phyloP scores from a whole-genome alignment of 345 rosid genomes.

The Lagerstroemia speciosa region DNA sequence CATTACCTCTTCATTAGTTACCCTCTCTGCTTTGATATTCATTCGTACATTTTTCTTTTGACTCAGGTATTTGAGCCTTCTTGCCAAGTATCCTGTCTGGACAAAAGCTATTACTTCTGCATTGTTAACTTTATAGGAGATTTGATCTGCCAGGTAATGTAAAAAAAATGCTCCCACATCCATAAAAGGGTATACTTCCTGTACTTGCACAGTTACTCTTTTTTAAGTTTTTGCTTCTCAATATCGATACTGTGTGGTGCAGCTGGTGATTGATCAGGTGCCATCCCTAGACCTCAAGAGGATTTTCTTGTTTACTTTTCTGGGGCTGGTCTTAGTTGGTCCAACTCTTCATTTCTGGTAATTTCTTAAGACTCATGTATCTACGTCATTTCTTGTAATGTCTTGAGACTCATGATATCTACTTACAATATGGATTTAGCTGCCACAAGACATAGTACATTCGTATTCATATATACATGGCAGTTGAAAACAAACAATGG shows the following conservation, averaged over 20 bases:
- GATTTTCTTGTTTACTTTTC: constrained; percentile 44
- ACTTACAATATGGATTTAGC: no score
- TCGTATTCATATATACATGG: neutral
- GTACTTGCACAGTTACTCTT: neutral
- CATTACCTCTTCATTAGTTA: no score
- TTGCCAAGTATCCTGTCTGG: constrained; percentile 55
- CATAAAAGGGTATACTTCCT: neutral
- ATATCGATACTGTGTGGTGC: constrained; percentile 17
- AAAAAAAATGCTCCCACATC: neutral
- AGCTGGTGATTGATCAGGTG: constrained; percentile 66
- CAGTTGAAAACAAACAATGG: neutral
- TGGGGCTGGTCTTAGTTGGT: constrained; percentile 84
- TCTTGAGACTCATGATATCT: neutral
- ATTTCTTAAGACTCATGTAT: no score
- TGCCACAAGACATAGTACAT: no score
- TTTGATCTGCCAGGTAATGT: constrained; percentile 76
- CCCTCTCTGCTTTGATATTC: neutral
- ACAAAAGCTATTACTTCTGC: constrained; percentile 93
- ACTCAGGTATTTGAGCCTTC: constrained; percentile 71
- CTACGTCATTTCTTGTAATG: no score
- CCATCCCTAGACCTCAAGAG: constrained; percentile 70
- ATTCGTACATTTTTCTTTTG: neutral
- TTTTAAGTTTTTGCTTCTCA: neutral
- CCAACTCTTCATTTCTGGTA: constrained; percentile 95
- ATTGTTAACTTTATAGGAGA: constrained; percentile 75